Conservation (phyloP, 805 yeast genomes). For the Dipodascus albidus region DNA sequence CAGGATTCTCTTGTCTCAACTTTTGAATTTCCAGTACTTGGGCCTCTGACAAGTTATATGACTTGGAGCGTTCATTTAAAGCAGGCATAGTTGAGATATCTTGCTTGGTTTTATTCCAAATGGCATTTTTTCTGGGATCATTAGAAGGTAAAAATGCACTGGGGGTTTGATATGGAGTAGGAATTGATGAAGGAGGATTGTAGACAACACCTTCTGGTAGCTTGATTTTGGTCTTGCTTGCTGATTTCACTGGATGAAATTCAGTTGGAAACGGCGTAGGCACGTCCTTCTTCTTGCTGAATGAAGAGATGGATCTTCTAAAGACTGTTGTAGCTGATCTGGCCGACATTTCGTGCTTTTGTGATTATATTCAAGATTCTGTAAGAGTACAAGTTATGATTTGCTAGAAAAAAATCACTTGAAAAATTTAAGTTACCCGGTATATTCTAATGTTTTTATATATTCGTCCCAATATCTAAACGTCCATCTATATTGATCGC, state of each 20-base stretch:
- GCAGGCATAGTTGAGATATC: conserved; percentile 10
- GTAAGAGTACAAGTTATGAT: background rate
- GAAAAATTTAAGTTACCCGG: conserved; percentile 1
- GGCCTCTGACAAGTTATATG: conserved; percentile 45
- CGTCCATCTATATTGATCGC: background rate
- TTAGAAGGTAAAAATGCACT: conserved; percentile 50
- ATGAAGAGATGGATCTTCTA: background rate
- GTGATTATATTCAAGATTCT: background rate
- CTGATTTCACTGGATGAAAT: conserved; percentile 52
- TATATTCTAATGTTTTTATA: background rate
- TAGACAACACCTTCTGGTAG: conserved; percentile 49
- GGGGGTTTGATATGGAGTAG: conserved; percentile 49
- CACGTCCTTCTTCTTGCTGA: background rate
- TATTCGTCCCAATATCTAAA: background rate
- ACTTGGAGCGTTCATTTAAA: conserved; percentile 26
- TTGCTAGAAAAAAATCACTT: background rate
- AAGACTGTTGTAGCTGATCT: background rate
- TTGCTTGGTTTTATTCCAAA: background rate
- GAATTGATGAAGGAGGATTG: conserved; percentile 56
- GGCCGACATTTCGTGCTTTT: background rate
- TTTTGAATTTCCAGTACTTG: conserved; percentile 45
- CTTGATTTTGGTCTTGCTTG: conserved; percentile 49
- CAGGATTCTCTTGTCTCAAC: conserved; percentile 48
- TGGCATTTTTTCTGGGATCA: conserved; percentile 41
- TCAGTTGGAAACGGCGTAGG: conserved; percentile 37